Conservation (phyloP, 345 rosid genomes). For the Linum trigynum region DNA sequence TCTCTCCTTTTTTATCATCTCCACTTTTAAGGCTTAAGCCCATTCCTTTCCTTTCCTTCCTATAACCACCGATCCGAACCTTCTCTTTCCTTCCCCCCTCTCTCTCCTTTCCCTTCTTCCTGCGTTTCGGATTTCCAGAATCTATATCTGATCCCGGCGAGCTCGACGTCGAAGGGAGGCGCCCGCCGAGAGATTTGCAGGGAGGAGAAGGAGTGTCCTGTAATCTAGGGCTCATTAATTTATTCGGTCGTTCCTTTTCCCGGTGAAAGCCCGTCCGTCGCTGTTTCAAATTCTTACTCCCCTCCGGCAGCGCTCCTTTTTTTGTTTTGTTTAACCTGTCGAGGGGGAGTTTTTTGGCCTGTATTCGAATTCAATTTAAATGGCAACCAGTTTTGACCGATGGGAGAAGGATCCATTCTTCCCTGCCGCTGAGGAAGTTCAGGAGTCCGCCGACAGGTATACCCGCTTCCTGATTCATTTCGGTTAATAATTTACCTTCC, state of each 20-base stretch:
- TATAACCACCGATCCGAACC: background rate
- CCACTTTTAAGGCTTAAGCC: too few relatives aligned
- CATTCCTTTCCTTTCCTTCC: background rate
- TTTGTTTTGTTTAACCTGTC: background rate
- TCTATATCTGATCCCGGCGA: background rate
- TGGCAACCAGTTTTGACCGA: conserved; percentile 74
- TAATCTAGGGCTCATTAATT: background rate
- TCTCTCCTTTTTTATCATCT: too few relatives aligned
- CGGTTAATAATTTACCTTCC: background rate
- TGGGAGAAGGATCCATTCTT: conserved; percentile 99
- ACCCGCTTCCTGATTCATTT: background rate
- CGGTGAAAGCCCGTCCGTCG: too few relatives aligned
- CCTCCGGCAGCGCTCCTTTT: too few relatives aligned
- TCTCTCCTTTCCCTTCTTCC: background rate
- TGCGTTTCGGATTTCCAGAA: background rate
- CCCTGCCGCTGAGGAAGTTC: conserved; percentile 89
- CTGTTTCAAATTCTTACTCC: background rate
- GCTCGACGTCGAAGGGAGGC: background rate
- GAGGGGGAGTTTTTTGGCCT: too few relatives aligned
- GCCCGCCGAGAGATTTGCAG: background rate
- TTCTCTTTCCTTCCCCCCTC: too few relatives aligned
- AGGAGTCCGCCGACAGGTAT: conserved; percentile 90
- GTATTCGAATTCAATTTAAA: conserved; percentile 2
- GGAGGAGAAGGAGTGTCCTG: background rate
- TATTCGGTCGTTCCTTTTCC: too few relatives aligned